Evolutionary conservation across 257 asterid genomes (phyloP).

Genomic region (Anisodus tanguticus): DNA sequence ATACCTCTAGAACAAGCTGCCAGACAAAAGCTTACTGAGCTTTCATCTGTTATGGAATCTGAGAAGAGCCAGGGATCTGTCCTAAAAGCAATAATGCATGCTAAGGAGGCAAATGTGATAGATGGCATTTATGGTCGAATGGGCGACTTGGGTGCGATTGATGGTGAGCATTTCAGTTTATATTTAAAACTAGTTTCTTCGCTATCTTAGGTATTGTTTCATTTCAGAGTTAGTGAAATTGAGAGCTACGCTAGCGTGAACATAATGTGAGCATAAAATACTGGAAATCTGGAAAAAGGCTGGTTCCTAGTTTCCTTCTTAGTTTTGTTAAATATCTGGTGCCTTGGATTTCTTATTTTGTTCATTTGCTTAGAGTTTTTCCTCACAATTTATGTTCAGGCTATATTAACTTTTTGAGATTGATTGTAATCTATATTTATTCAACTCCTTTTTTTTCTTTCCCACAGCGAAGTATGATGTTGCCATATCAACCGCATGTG

Average conservation of each 20-base stretch:
- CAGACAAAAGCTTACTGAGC: slow-evolving; percentile 80
- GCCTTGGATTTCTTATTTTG: neutral
- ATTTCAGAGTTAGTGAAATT: neutral
- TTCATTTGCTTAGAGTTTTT: neutral
- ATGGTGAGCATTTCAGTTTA: slow-evolving; percentile 55
- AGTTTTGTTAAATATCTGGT: neutral
- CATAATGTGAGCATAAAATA: slow-evolving; percentile 1
- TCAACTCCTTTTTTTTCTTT: slow-evolving; percentile 26
- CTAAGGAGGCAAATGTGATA: slow-evolving; percentile 67
- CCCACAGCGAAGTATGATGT: slow-evolving; percentile 86
- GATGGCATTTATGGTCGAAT: slow-evolving; percentile 86
- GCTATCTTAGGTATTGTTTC: neutral
- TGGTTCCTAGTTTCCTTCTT: neutral
- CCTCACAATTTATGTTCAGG: neutral
- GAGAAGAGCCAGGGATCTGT: slow-evolving; percentile 87
- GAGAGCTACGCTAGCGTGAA: neutral
- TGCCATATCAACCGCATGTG: slow-evolving; percentile 93
- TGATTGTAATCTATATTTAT: neutral
- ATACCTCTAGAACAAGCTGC: slow-evolving; percentile 80
- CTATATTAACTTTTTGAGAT: neutral
- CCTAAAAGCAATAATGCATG: slow-evolving; percentile 76
- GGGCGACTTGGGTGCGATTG: slow-evolving; percentile 96
- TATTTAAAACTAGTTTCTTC: neutral
- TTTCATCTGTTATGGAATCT: slow-evolving; percentile 69
- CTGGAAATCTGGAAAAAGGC: neutral